Base-by-base conservation (phyloP, 306 rosid genomes). In the Pterocarpus macrocarpus region DNA sequence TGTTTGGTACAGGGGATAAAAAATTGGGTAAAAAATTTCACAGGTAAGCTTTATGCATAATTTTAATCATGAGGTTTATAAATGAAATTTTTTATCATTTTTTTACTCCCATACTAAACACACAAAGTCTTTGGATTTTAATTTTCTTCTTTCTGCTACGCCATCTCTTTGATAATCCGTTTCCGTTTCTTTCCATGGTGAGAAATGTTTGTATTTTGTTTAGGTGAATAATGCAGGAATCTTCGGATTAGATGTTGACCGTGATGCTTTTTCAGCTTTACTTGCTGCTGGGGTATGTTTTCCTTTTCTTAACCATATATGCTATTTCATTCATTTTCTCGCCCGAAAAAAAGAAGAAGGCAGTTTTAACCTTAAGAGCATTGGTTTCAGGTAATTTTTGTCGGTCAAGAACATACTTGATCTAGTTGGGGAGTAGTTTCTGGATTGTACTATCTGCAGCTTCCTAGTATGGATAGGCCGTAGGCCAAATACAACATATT, bases 171-270 rank as follows among this genome's bases (percentile, higher is more conserved):
- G 33, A 55, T 52, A 65, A 15, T 39, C 13, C 7, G 14, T 22
- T 12, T 39, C 7, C 11, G 14, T 38, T 53, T 41, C 35, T 69
- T 39, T 50, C 44, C 45, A 4, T 56, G 43, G 3, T 65, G 44
- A 57, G 2, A 32, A 44, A 56, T 66, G 43, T 66, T 67, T 34
- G 45, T 34, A 44, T 28, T 47, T 12, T 66, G 56, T 49, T 55
- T 62, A 85, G 85, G 83, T 85, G 64, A 85, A 85, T 44, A 85
- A 81, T 81, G 88, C 85, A 35, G 88, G 69, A 58, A 32, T 81
- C 28, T 0, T 0, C 6, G 85, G 85, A 71, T 43, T 33, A 44
- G 13, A 5, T 3, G 34, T 58, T 5, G 77, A 77, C 12, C 44
- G 33, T 7, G 71, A 85, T 11, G 85, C 80, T 56, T 58, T 13